Evolutionary conservation across 129 eudicot genomes (phyloP), one percentile per base, ranked within the genome.

Genomic region (Chrysanthemum lavandulifolium): DNA sequence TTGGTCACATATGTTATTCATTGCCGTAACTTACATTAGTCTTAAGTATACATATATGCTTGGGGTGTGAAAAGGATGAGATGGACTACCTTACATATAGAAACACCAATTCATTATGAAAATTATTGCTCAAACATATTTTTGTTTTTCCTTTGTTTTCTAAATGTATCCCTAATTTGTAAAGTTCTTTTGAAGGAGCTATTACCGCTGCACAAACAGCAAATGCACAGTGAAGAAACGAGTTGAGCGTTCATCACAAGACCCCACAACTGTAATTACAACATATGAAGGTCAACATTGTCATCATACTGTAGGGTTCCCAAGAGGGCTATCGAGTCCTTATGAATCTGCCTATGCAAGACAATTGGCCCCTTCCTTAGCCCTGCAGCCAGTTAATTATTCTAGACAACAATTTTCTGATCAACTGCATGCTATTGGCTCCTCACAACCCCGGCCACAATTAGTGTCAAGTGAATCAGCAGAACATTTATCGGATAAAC

Each of bases 201-300:
- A 94, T 29, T 94, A 86, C 60, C 87, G 98, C 11, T 94, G 98
- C 75, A 94, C 98, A 59, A 94, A 84, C 72, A 83, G 80, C 73
- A 90, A 88, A 73, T 94, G 98, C 93, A 86, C 84, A 4, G 98
- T 94, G 52, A 94, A 94, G 80, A 94, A 94, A 77, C 80, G 97
- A 76, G 96, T 94, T 0, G 98, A 94, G 78, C 80, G 98, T 9
- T 90, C 93, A 25, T 86, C 80, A 4, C 85, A 88, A 48, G 97
- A 94, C 76, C 96, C 98, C 5, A 51, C 92, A n/a, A 72, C 76
- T 62, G 98, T 94, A 25, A 86, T 94, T 51, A 94, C 98, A 2
- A 94, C 97, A 45, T 94, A 94, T 48, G 98, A 94, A 84, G 98
- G 98, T 29, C 98, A 94, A 49, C 98, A 94, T 18, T 79, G 86